Evolutionary conservation across 2,329 filamentous ascomycete genomes (phyloP).

Genomic region (Curvularia eragrostidis): DNA sequence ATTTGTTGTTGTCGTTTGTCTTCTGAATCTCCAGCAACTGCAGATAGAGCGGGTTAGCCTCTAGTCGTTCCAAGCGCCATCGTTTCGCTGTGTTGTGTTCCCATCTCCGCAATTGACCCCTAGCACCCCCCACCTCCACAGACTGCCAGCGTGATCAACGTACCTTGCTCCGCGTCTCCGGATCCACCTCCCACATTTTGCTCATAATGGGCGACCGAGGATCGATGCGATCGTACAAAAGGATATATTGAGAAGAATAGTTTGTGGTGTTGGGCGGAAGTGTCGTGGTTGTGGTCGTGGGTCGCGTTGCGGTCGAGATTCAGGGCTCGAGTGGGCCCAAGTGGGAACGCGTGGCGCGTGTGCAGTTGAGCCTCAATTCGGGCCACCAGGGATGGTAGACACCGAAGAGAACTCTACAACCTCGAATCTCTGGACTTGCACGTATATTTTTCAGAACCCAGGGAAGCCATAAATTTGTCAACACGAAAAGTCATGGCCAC

Average conservation of each 20-base stretch:
- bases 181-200: conserved; percentile 99
- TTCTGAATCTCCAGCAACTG: conserved; percentile 92
- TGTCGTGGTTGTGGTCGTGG: conserved; percentile 10
- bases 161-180: conserved; percentile 95
- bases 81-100: not conserved
- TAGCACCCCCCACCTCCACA: conserved; percentile 20
- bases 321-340: conserved; percentile 21
- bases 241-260: not conserved
- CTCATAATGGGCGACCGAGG: conserved; percentile 49
- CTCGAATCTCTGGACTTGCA: not conserved
- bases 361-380: conserved; percentile 25
- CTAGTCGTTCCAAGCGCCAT: not conserved
- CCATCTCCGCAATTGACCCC: conserved; percentile 12
- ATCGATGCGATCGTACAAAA: conserved; percentile 1
- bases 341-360: conserved; percentile 27
- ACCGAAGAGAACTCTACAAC: not conserved
- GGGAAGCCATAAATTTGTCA: too few species aligned
- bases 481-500: too few species aligned
- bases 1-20: conserved; percentile 83
- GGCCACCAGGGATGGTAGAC: not conserved
- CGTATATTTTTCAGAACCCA: not conserved
- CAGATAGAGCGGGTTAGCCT: conserved; percentile 25
- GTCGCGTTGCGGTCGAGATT: conserved; percentile 23
- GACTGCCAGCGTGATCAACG: conserved; percentile 20
- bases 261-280: not conserved